Evolutionary conservation across 805 yeast genomes (phyloP).

Genomic region (Wickerhamomyces rabaulensis): DNA sequence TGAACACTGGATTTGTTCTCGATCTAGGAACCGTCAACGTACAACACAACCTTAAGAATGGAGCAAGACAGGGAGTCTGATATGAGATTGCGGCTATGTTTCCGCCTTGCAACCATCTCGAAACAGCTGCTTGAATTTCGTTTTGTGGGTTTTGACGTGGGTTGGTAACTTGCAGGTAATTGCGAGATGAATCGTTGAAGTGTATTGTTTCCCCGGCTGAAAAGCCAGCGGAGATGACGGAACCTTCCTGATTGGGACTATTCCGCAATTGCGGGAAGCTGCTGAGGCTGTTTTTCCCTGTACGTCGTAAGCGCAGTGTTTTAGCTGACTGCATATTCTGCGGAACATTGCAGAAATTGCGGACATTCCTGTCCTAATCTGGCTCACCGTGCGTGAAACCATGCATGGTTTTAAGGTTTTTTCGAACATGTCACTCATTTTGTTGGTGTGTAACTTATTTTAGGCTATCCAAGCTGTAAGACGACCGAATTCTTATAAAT

Average conservation of each 20-base stretch:
- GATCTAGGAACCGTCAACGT: no score
- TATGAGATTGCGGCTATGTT: no score
- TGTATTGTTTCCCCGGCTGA: not conserved
- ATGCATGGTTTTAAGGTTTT: not conserved
- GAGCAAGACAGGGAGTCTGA: no score
- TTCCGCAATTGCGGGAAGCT: not conserved
- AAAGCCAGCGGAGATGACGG: not conserved
- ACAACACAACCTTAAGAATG: no score
- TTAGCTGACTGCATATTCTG: not conserved
- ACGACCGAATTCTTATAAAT: not conserved
- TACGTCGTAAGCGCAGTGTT: not conserved
- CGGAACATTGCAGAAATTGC: not conserved
- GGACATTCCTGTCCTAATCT: not conserved
- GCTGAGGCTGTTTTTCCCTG: not conserved
- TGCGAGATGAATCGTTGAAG: not conserved
- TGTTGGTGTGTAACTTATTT: not conserved
- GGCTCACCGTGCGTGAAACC: not conserved
- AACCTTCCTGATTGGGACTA: not conserved
- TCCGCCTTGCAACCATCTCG: no score
- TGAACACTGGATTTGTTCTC: no score
- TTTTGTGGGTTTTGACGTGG: not conserved
- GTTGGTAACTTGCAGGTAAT: not conserved
- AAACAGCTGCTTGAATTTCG: no score
- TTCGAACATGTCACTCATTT: not conserved
- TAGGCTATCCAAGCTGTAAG: not conserved